Evolutionary conservation across 148 eudicot genomes (phyloP).

Genomic region (Rhododendron griersonianum): DNA sequence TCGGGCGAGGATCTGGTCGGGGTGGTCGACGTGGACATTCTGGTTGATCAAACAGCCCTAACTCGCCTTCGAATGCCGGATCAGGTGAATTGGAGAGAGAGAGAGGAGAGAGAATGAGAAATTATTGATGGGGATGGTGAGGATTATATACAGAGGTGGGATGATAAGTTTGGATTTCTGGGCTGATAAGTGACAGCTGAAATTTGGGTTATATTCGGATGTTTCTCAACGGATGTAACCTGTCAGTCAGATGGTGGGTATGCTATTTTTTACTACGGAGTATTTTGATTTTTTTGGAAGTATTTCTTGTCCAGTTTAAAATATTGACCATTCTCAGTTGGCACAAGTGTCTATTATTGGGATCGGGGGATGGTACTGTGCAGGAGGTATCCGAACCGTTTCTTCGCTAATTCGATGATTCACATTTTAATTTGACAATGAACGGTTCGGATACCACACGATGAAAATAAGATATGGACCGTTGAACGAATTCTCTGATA

Average conservation of each 20-base stretch:
- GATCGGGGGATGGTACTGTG: too few species aligned
- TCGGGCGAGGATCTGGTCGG: constrained; percentile 9
- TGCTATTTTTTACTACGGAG: not conserved
- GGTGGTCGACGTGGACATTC: constrained; percentile 7
- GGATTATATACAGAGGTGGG: too few species aligned
- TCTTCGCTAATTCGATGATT: too few species aligned
- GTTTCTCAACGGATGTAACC: not conserved
- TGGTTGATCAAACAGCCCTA: not conserved
- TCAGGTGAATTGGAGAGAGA: not conserved
- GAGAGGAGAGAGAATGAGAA: not conserved
- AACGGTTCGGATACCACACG: rapidly evolving
- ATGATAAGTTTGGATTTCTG: too few species aligned
- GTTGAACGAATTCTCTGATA: too few species aligned
- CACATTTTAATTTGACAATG: too few species aligned
- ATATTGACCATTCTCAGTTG: not conserved
- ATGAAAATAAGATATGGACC: too few species aligned
- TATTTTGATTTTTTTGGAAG: not conserved
- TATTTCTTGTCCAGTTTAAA: not conserved
- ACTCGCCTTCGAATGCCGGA: not conserved
- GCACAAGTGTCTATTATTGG: not conserved
- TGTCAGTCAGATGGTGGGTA: not conserved
- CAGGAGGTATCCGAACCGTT: too few species aligned
- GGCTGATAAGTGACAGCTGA: not conserved
- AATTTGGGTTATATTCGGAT: not conserved
- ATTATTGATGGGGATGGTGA: not conserved